Conservation (phyloP, 805 yeast genomes). For the Candida namnaoensis region DNA sequence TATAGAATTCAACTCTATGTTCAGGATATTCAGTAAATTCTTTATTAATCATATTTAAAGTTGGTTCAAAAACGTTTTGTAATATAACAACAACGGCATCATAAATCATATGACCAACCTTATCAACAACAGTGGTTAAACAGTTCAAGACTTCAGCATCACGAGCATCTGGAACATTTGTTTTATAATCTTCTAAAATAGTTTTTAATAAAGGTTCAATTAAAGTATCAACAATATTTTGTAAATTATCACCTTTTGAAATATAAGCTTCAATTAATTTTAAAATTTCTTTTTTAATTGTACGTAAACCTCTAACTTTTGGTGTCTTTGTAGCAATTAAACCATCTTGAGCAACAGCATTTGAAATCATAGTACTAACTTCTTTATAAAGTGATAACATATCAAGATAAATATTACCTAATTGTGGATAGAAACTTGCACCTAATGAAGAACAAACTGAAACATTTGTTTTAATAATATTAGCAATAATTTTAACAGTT, state of each 20-base stretch:
- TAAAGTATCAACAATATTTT: conserved; percentile 75
- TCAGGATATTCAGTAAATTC: conserved; percentile 97
- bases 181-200: conserved; percentile 80
- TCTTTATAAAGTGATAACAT: conserved; percentile 87
- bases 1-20: conserved; percentile 94
- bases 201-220: conserved; percentile 79
- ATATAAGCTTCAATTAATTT: conserved; percentile 84
- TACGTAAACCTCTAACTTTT: conserved; percentile 88
- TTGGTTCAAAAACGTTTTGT: conserved; percentile 88
- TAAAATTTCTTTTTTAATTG: conserved; percentile 90
- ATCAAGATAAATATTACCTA: conserved; percentile 78
- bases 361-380: conserved; percentile 78
- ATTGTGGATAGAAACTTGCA: conserved; percentile 81
- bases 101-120: conserved; percentile 82
- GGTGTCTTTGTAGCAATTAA: conserved; percentile 90
- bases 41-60: conserved; percentile 90
- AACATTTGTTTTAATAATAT: conserved; percentile 90
- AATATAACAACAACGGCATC: conserved; percentile 82
- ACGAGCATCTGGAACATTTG: conserved; percentile 90
- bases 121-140: conserved; percentile 81
- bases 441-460: conserved; percentile 94
- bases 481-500: conserved; percentile 86
- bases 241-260: conserved; percentile 72
- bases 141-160: conserved; percentile 97
- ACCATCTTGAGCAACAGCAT: conserved; percentile 73